These are phyloP conservation scores for Bolboschoenus planiculmis DNA, from an alignment of 176 grass and related monocot genomes.

Conservation along the genomic window DNA sequence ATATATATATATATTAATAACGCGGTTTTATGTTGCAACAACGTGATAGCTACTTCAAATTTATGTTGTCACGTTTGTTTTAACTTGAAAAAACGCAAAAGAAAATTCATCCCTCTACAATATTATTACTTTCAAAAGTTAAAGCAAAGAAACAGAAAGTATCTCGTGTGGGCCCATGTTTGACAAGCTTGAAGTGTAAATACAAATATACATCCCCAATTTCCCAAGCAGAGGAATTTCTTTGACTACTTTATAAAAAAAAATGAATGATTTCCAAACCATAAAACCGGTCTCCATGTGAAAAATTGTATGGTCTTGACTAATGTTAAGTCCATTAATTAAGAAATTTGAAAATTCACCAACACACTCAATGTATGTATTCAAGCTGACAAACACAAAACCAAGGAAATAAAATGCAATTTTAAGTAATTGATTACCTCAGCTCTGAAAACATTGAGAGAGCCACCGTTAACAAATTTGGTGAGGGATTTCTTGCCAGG, in stretches of 20 bases:
- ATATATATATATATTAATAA: too few species aligned
- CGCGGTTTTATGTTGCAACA: constrained; percentile 3
- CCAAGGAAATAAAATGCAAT: background rate
- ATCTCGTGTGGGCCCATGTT: background rate
- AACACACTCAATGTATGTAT: background rate
- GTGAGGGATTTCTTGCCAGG: constrained; percentile 67
- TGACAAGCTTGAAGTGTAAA: background rate
- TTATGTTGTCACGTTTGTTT: background rate
- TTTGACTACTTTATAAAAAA: background rate
- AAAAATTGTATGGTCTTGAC: background rate
- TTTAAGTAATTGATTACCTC: constrained; percentile 28
- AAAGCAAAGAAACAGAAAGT: background rate
- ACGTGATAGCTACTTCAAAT: constrained; percentile 19
- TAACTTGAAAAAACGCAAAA: background rate
- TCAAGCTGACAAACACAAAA: background rate
- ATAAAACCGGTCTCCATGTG: background rate
- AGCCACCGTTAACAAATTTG: constrained; percentile 75
- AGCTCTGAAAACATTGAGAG: constrained; percentile 65
- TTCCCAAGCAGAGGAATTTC: background rate
- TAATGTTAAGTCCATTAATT: background rate
- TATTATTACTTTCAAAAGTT: background rate
- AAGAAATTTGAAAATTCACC: background rate
- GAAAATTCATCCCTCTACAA: background rate
- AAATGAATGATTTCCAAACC: background rate
- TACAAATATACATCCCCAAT: background rate